These are phyloP conservation scores for Effrenium voratum DNA, from an alignment of 73 alveolate genomes.

Conservation along the genomic window DNA sequence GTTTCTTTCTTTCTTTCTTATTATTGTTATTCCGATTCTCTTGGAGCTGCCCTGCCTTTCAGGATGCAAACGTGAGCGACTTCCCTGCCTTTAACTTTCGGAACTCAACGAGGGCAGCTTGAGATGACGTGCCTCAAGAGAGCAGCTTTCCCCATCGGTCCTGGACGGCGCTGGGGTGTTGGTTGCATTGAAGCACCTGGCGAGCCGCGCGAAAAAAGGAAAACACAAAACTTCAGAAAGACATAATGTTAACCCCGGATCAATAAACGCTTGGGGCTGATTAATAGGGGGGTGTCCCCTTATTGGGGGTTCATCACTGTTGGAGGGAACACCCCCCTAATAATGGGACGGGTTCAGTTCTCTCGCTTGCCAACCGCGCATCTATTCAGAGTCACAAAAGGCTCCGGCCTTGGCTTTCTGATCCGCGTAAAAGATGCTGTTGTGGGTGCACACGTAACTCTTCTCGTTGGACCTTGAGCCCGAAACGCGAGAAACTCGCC, in stretches of 20 bases:
- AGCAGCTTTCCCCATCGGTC: too few species aligned
- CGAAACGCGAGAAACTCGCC: too few species aligned
- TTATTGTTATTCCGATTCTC: too few species aligned
- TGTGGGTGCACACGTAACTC: constrained; percentile 26
- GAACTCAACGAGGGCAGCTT: too few species aligned
- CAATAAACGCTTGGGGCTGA: background rate
- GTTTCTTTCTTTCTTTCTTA: too few species aligned
- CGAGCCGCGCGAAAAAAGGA: too few species aligned
- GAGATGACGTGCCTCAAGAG: too few species aligned
- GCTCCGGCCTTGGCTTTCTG: background rate
- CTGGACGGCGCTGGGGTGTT: background rate
- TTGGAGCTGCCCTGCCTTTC: too few species aligned
- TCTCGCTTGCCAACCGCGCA: background rate
- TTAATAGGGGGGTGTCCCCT: background rate
- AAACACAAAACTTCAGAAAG: too few species aligned
- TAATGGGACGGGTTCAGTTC: background rate
- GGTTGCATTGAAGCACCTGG: constrained; percentile 10
- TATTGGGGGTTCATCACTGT: background rate
- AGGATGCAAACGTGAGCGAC: too few species aligned
- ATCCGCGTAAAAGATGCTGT: constrained; percentile 42
- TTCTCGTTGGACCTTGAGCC: constrained; percentile 12
- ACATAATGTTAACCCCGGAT: too few species aligned
- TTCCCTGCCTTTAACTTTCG: too few species aligned
- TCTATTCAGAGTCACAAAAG: background rate
- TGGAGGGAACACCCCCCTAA: background rate